These are phyloP conservation scores for Lentinula detonsa DNA, from an alignment of 768 basidiomycete genomes.

Conservation along the genomic window DNA sequence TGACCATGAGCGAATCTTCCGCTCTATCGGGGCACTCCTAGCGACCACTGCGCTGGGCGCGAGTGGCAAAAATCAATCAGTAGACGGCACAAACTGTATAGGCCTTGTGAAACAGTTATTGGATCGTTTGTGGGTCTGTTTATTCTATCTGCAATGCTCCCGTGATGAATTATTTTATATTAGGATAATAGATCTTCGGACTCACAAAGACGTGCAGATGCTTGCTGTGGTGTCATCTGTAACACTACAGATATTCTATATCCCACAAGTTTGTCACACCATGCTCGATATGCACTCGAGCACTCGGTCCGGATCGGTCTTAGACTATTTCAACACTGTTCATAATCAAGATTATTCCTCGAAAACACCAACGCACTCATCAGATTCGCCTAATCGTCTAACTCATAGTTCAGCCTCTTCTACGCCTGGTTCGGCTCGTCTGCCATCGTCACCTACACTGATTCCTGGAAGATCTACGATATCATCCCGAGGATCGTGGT, in stretches of 20 bases:
- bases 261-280: neutral
- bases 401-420: neutral
- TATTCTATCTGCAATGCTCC: neutral
- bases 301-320: slow-evolving; percentile 17
- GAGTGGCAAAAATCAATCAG: neutral
- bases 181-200: slow-evolving; percentile 38
- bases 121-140: slow-evolving; percentile 37
- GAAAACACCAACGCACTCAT: neutral
- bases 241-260: slow-evolving; percentile 42
- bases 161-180: neutral
- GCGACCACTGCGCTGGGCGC: slow-evolving; percentile 6
- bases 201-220: slow-evolving; percentile 70
- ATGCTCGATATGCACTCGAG: neutral
- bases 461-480: slow-evolving; percentile 34
- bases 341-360: slow-evolving; percentile 16
- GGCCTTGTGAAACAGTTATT: slow-evolving; percentile 34
- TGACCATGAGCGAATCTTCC: slow-evolving; percentile 69
- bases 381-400: neutral
- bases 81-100: neutral
- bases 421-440: neutral
- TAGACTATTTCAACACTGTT: slow-evolving; percentile 58
- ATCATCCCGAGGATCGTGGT: slow-evolving; percentile 77
- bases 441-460: slow-evolving; percentile 29
- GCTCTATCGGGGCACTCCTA: slow-evolving; percentile 39
- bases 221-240: slow-evolving; percentile 70